phyloP scores from a whole-genome alignment of 2,329 filamentous ascomycete species.

The Xylariaceae sp. region DNA sequence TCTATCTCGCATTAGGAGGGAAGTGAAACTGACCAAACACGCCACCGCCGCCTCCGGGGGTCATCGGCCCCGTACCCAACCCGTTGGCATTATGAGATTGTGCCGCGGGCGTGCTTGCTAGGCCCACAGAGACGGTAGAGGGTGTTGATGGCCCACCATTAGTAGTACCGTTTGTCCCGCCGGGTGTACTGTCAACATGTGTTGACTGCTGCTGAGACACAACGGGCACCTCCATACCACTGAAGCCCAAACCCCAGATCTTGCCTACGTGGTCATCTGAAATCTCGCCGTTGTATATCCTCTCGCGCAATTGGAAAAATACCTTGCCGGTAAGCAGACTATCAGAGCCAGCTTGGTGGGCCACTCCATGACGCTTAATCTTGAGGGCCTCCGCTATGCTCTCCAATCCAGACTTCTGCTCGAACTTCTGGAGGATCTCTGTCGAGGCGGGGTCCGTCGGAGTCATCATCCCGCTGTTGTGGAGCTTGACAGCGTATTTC shows the following conservation, averaged over 20 bases:
- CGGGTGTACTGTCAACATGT: constrained; percentile 37
- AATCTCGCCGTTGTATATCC: constrained; percentile 81
- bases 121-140: constrained; percentile 59
- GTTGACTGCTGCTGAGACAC: constrained; percentile 22
- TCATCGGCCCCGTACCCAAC: constrained; percentile 67
- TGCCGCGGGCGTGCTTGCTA: constrained; percentile 48
- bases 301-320: constrained; percentile 88
- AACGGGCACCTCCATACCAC: constrained; percentile 51
- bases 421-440: constrained; percentile 79
- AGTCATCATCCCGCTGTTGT: constrained; percentile 61
- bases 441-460: constrained; percentile 62
- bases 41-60: constrained; percentile 71
- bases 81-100: constrained; percentile 57
- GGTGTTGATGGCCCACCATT: constrained; percentile 59
- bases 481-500: constrained; percentile 76
- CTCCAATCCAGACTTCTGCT: constrained; percentile 87
- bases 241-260: constrained; percentile 86
- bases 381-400: constrained; percentile 92
- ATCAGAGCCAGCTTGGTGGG: constrained; percentile 92
- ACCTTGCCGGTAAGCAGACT: constrained; percentile 89
- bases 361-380: constrained; percentile 80
- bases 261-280: constrained; percentile 81
- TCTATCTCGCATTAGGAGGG: constrained; percentile 37
- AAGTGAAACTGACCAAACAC: constrained; percentile 73
- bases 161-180: constrained; percentile 33